Evolutionary conservation across 805 yeast genomes (phyloP), one percentile per base, ranked within the genome.

Genomic region (Metschnikowia bowlesiae): DNA sequence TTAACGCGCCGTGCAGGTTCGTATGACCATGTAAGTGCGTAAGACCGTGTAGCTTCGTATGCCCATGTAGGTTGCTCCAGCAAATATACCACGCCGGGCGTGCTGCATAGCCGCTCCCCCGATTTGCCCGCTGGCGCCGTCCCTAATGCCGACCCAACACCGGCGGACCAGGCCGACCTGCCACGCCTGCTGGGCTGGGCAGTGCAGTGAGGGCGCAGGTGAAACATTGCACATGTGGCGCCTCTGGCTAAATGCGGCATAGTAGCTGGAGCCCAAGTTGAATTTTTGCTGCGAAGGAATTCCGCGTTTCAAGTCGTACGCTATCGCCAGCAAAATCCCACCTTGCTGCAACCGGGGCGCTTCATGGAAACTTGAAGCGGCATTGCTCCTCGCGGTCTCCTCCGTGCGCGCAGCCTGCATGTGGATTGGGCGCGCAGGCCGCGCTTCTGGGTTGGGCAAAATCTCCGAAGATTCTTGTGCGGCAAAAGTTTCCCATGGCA

Each of bases 261-360:
- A 40, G 35, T 33, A 33, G 16, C 39, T 26, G 9, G 39, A 10
- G 9, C 52, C 52, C 16, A 41, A 29, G 13, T 32, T 32, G 44
- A 46, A 16, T 16, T 46, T 50, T n/a, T 14, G 36, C 10, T 18
- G 36, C 36, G 43, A 16, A 8, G 52, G 52, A 28, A 50, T 14
- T 30, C 18, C 39, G 39, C 52, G 50, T 7, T 37, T 29, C 34
- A 50, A 35, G 31, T 50, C 50, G 8, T 10, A 22, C 10, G 46
- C 41, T 8, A 49, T 29, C 18, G 29, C 32, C 8, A 22, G 33
- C n/a, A 44, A 36, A 22, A 42, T n/a, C 18, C 38, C 13, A 31
- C 38, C 14, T 32, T n/a, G 10, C 13, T 42, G 30, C 30, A 6
- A 31, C 34, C 28, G 16, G 16, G 41, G 31, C 16, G 13, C 11